Conservation (phyloP, 2,329 filamentous ascomycete species). For the Penicillium sclerotigenum region DNA sequence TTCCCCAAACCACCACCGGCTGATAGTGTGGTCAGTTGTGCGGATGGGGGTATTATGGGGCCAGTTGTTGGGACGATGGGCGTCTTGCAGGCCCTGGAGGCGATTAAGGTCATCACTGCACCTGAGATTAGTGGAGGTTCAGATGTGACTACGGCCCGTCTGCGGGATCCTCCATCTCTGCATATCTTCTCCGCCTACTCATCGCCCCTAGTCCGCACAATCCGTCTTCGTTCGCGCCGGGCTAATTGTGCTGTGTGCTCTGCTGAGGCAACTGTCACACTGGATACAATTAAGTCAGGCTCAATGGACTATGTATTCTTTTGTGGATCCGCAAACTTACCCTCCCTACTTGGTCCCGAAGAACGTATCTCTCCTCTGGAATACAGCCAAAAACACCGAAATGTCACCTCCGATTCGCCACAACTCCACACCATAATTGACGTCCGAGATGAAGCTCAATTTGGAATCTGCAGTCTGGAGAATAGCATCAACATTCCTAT, state of each 20-base stretch:
- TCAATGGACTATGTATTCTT: conserved; percentile 82
- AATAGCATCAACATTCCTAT: conserved; percentile 65
- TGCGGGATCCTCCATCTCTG: conserved; percentile 35
- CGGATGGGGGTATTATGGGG: conserved; percentile 87
- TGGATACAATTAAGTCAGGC: conserved; percentile 60
- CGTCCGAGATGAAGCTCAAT: conserved; percentile 80
- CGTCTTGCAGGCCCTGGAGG: conserved; percentile 83
- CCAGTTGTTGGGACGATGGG: conserved; percentile 94
- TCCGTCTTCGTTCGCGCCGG: conserved; percentile 69
- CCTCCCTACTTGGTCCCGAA: conserved; percentile 56
- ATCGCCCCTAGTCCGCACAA: conserved; percentile 61
- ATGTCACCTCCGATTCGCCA: not conserved
- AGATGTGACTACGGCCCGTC: conserved; percentile 17
- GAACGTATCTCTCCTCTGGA: conserved; percentile 66
- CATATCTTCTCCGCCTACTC: conserved; percentile 47
- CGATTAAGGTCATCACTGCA: conserved; percentile 72
- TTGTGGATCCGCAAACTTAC: conserved; percentile 63
- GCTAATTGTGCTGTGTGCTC: conserved; percentile 76
- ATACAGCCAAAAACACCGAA: conserved; percentile 46
- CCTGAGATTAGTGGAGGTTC: conserved; percentile 19
- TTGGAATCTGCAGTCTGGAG: conserved; percentile 71
- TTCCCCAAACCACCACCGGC: conserved; percentile 85
- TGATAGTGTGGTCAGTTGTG: conserved; percentile 78
- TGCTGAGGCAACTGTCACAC: conserved; percentile 58
- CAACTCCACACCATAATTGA: conserved; percentile 65